Conservation (phyloP, 2,329 filamentous ascomycete genomes). For the Cercospora canescens region DNA sequence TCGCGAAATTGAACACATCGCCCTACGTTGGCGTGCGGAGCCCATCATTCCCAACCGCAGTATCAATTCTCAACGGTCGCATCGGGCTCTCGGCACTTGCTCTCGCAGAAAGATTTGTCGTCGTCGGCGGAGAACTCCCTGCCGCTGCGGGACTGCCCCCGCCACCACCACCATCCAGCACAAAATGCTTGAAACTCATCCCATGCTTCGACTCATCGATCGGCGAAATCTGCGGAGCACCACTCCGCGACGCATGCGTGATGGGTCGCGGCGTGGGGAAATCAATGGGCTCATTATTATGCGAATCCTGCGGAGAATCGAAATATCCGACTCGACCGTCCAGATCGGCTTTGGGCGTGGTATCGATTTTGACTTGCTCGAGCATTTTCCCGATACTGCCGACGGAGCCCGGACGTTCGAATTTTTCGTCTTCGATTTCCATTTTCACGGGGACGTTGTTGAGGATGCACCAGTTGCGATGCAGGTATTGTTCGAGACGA, state of each 20-base stretch:
- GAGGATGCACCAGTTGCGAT: slow-evolving; percentile 49
- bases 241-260: not conserved
- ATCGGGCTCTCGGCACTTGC: slow-evolving; percentile 11
- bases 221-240: slow-evolving; percentile 13
- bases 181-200: slow-evolving; percentile 32
- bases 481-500: slow-evolving; percentile 48
- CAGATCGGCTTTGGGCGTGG: slow-evolving; percentile 41
- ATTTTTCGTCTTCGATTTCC: slow-evolving; percentile 49
- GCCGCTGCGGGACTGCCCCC: too few species aligned
- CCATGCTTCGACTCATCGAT: slow-evolving; percentile 19
- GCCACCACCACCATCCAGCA: slow-evolving; percentile 25
- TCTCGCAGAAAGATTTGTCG: not conserved
- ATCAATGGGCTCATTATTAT: not conserved
- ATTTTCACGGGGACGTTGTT: slow-evolving; percentile 45
- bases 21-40: slow-evolving; percentile 26
- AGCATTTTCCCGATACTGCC: slow-evolving; percentile 34
- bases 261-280: slow-evolving; percentile 9
- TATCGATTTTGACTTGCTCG: slow-evolving; percentile 47
- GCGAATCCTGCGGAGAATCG: slow-evolving; percentile 18
- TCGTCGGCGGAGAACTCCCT: not conserved
- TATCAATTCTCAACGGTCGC: slow-evolving; percentile 19
- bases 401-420: slow-evolving; percentile 44
- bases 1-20: not conserved
- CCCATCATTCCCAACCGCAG: slow-evolving; percentile 22
- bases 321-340: slow-evolving; percentile 42